Evolutionary conservation across 2,329 filamentous ascomycete species (phyloP).

Genomic region (Parasarocladium wereldwijsianum): DNA sequence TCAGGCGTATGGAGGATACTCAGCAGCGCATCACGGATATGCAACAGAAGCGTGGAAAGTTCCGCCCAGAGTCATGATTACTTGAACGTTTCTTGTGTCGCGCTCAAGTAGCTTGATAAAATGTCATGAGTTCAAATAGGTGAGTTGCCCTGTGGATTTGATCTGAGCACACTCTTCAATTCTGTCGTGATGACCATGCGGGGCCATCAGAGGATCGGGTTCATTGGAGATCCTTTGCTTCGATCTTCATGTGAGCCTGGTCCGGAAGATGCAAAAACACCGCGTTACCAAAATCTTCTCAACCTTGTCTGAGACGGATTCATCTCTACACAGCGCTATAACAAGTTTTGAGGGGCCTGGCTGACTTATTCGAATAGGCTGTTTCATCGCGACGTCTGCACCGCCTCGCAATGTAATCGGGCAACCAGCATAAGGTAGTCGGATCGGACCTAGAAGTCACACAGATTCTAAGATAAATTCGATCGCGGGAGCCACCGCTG

Average conservation of each 20-base stretch:
- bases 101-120: too few relatives aligned
- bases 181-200: constrained; percentile 37
- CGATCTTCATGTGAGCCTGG: neutral
- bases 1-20: constrained; percentile 63
- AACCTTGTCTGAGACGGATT: constrained; percentile 35
- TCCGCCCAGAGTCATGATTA: constrained; percentile 35
- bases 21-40: constrained; percentile 56
- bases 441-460: too few relatives aligned
- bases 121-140: too few relatives aligned
- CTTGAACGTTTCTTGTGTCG: constrained; percentile 1
- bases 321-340: constrained; percentile 1
- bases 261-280: constrained; percentile 19
- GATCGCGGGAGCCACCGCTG: too few relatives aligned
- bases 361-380: too few relatives aligned
- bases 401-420: too few relatives aligned
- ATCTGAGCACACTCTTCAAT: too few relatives aligned
- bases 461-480: too few relatives aligned
- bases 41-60: constrained; percentile 50
- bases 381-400: too few relatives aligned
- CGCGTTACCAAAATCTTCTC: constrained; percentile 53
- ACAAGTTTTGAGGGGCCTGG: neutral
- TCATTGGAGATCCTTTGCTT: neutral
- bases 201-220: constrained; percentile 29
- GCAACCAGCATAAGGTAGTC: too few relatives aligned
- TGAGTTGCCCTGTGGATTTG: too few relatives aligned